phyloP scores from a whole-genome alignment of 345 rosid genomes.

The Gossypioides kirkii region DNA sequence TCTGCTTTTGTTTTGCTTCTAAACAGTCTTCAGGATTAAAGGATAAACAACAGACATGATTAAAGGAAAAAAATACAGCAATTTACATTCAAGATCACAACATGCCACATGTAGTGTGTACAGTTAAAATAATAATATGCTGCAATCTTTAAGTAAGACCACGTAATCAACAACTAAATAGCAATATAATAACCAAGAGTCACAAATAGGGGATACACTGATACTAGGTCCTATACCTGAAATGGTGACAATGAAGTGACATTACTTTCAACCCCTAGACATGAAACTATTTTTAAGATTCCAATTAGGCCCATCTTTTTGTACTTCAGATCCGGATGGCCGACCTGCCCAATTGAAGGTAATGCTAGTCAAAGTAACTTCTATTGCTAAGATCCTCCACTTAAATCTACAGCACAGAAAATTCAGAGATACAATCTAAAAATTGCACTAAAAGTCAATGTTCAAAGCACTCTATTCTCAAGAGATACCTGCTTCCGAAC shows the following conservation, averaged over 20 bases:
- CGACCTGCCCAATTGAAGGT: slow-evolving; percentile 39
- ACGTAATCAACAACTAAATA: neutral
- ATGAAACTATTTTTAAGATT: slow-evolving; percentile 58
- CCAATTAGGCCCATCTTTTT: slow-evolving; percentile 87
- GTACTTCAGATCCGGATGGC: slow-evolving; percentile 71
- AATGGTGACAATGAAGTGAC: slow-evolving; percentile 31
- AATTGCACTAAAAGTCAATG: neutral
- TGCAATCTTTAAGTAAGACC: neutral
- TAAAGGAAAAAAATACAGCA: neutral
- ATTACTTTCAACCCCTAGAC: slow-evolving; percentile 49
- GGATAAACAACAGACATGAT: neutral
- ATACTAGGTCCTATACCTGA: slow-evolving; percentile 40
- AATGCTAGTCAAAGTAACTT: neutral
- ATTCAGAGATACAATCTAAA: neutral
- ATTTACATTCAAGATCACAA: neutral
- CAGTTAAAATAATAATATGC: neutral
- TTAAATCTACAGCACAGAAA: slow-evolving; percentile 5
- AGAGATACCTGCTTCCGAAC: slow-evolving; percentile 70
- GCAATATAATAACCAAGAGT: neutral
- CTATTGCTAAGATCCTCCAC: neutral
- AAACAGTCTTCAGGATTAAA: neutral
- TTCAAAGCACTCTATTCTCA: neutral
- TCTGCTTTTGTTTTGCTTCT: neutral
- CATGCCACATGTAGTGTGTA: neutral
- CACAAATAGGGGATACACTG: neutral